Percentiles rank a stretch among this genome's conserved stretches.
phyloP scores from a whole-genome alignment of 306 rosid genomes.

The Cicer judaicum region DNA sequence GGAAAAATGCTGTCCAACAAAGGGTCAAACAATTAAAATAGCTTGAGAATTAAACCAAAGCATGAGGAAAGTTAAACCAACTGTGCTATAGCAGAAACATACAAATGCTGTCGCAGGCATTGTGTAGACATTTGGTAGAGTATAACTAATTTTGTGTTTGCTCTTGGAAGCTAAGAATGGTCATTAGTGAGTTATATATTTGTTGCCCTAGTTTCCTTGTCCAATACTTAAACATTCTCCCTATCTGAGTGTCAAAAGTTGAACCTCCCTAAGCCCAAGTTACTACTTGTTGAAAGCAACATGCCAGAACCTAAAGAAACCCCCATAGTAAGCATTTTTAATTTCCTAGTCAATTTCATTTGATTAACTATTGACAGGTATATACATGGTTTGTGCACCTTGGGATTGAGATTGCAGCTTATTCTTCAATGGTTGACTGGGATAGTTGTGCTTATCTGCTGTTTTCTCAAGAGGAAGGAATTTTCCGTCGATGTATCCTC shows the following conservation, averaged over 20 bases:
- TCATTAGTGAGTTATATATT: background rate
- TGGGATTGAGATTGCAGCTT: constrained; percentile 99
- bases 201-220: constrained; percentile 33
- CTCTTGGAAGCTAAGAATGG: constrained; percentile 15
- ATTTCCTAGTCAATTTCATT: constrained; percentile 75
- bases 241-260: background rate
- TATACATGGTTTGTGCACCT: constrained; percentile 77
- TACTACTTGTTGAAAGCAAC: constrained; percentile 44
- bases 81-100: background rate
- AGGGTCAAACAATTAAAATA: background rate
- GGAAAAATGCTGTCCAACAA: background rate
- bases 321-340: constrained; percentile 58
- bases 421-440: constrained; percentile 98
- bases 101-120: background rate
- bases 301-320: constrained; percentile 53
- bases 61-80: background rate
- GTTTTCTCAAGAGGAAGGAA: constrained; percentile 81
- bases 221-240: constrained; percentile 19
- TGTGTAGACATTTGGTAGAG: background rate
- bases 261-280: constrained; percentile 40
- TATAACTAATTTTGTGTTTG: background rate
- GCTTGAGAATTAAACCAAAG: background rate
- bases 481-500: constrained; percentile 71
- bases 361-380: constrained; percentile 85
- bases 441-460: constrained; percentile 83